These are phyloP conservation scores for Carex cristatella DNA, from an alignment of 176 grass and related monocot species.

Conservation along the genomic window DNA sequence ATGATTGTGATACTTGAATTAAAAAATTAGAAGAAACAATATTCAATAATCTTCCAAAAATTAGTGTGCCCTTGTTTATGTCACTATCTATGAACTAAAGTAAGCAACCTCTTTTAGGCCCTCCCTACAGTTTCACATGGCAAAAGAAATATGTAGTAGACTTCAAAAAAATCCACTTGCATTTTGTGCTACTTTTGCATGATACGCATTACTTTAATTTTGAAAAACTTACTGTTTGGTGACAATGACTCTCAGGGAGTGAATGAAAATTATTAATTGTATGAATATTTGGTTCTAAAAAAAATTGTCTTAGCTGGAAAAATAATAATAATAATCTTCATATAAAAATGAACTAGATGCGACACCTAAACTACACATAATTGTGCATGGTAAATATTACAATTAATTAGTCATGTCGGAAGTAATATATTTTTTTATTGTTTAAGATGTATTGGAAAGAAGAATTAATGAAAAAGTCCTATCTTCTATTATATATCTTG, in stretches of 20 bases:
- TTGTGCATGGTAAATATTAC: not conserved
- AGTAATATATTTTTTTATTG: not conserved
- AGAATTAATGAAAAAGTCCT: not conserved
- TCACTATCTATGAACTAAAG: not conserved
- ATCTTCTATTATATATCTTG: not conserved
- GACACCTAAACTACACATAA: not conserved
- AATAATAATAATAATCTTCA: not conserved
- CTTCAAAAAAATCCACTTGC: not conserved
- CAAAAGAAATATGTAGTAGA: not conserved
- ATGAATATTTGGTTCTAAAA: not conserved
- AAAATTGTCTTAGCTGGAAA: not conserved
- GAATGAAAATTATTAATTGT: not conserved
- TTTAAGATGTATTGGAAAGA: not conserved
- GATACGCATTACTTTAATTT: not conserved
- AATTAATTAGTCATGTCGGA: not conserved
- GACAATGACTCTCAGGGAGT: too few relatives aligned
- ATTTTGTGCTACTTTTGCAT: not conserved
- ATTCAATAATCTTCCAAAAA: too few relatives aligned
- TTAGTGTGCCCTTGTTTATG: not conserved
- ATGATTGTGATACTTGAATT: not conserved
- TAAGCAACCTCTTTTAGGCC: too few relatives aligned
- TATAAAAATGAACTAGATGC: not conserved
- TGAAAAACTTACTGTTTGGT: too few relatives aligned
- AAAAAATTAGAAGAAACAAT: too few relatives aligned
- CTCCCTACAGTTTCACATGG: too few relatives aligned